Evolutionary conservation across 2,329 filamentous ascomycete species (phyloP), one percentile per base, ranked within the genome.

Genomic region (Talaromyces sp.): DNA sequence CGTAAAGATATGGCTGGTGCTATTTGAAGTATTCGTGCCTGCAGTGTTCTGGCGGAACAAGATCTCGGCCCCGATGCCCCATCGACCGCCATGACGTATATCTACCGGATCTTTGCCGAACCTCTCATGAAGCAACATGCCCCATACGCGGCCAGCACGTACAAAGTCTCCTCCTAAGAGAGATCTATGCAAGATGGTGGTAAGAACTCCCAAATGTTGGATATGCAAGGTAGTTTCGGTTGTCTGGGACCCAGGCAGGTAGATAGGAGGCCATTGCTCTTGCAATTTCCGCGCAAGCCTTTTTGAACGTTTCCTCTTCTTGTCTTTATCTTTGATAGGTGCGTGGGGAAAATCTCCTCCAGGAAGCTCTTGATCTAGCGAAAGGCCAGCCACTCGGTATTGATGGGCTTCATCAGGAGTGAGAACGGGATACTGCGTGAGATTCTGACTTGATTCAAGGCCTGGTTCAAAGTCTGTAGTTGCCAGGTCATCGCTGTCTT

Each of bases 1-100:
- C 1, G 78, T 81, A 53, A 83, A 83, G 69, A 75, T 77, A 31
- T 70, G 68, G 17, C 68, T 65, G 38, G 56, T 64, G 49, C 69
- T 68, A 29, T 36, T 54, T 13, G 40, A 36, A 2, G 45, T 11
- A 22, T 45, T 45, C 1, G 25, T 38, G 25, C 59, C 45, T 10
- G 58, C 22, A 10, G 61, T 22, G 10, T 31, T 61, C 19, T 67
- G 62, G 17, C 90, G 86, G 79, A 96, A 87, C 64, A 97, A 79
- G 22, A 97, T 86, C 78, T 97, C 93, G 1, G 91, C 92, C 0
- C 92, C 93, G 53, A 97, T 84, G 15, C 89, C 89, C 94, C 93
- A 97, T 69, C 90, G 84, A 40, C 87, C 85, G 71, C 89, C 84
- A 22, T 81, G 82, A 45, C 92, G 86, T 58, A 94, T 76, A 74